Evolutionary conservation across 805 yeast genomes (phyloP), one percentile per base, ranked within the genome.

Genomic region (Sugiyamaella smithiae): DNA sequence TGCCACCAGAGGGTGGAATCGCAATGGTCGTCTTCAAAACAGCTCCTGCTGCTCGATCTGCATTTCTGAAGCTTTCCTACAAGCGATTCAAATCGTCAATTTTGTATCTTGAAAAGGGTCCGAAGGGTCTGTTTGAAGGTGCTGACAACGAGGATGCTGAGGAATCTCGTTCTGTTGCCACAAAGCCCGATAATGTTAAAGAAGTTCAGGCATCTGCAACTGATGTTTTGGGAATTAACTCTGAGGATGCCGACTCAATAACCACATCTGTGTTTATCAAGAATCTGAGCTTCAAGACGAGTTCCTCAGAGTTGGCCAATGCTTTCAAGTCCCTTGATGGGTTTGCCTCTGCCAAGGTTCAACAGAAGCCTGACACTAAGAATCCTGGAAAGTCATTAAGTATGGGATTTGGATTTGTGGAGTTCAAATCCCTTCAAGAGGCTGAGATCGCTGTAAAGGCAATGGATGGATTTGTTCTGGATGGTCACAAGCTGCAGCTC

Each of bases 351-450:
- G 95, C 95, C 1, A 81, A 82, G 20, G 85, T 93, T 47, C 88
- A 88, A 62, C 85, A 85, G 23, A 91, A 90, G 64, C 90, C 96
- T 1, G 95, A 91, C 68, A 80, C 95, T 31, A 87, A 82, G 67
- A 77, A 80, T 52, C 63, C 77, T 1, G 84, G 82, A 8, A 77
- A 77, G 49, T 69, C 74, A n/a, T 75, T 82, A 51, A 88, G 97
- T 59, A 93, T 93, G 99, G 99, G 99, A 17, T 93, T 89, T 62
- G 99, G 99, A 1, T 93, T 93, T 69, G 97, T 80, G 11, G 99
- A 93, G 68, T 93, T 88, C 67, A 80, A 73, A 57, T 79, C 90
- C 1, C 80, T 78, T 56, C 87, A 81, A 33, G 81, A 85, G 60
- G 99, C 99, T 0, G 74, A 78, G 35, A 73, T 77, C 9, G 98